phyloP scores from a whole-genome alignment of 805 yeast species.

The Kuraishia capsulata region DNA sequence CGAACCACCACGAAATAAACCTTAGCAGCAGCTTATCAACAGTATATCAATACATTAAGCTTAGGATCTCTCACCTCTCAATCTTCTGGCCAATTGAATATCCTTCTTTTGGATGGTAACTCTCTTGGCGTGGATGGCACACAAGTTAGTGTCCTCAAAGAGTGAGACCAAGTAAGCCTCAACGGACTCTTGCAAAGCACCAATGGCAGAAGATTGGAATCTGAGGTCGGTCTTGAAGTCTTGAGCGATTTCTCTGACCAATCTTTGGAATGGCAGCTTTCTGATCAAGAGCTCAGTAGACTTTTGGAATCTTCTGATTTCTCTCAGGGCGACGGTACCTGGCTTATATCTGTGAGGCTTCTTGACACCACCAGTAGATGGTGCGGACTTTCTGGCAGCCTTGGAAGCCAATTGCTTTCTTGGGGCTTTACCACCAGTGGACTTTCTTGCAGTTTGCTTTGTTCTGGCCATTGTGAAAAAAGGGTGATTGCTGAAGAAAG shows the following conservation, averaged over 20 bases:
- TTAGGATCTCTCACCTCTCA: conserved; percentile 93
- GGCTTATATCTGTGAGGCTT: conserved; percentile 96
- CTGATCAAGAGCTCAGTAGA: conserved; percentile 91
- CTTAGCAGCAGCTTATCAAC: no score
- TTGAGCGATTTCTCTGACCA: conserved; percentile 92
- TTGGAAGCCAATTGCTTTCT: conserved; percentile 88
- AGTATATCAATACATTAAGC: no score
- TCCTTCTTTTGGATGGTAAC: conserved; percentile 98
- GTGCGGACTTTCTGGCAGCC: conserved; percentile 91
- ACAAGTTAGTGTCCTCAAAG: conserved; percentile 96
- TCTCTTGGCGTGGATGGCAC: conserved; percentile 98
- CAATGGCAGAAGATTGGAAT: conserved; percentile 95
- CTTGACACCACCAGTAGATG: conserved; percentile 89
- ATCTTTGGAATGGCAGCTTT: conserved; percentile 95
- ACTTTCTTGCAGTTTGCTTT: conserved; percentile 90
- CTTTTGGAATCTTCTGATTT: conserved; percentile 95
- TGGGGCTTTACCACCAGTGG: conserved; percentile 95
- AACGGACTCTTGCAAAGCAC: conserved; percentile 97
- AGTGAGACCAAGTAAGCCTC: conserved; percentile 95
- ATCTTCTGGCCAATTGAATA: conserved; percentile 95
- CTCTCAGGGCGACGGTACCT: conserved; percentile 95
- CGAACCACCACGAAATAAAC: no score
- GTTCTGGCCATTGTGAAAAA: conserved; percentile 71
- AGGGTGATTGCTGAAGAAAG: conserved; percentile 8
- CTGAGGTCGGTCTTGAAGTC: conserved; percentile 89